A percentile compares a stretch with the other conserved stretches of the same genome.
These are phyloP conservation scores for Curvularia verruculosa DNA, from an alignment of 2,329 filamentous ascomycete species.

Conservation along the genomic window DNA sequence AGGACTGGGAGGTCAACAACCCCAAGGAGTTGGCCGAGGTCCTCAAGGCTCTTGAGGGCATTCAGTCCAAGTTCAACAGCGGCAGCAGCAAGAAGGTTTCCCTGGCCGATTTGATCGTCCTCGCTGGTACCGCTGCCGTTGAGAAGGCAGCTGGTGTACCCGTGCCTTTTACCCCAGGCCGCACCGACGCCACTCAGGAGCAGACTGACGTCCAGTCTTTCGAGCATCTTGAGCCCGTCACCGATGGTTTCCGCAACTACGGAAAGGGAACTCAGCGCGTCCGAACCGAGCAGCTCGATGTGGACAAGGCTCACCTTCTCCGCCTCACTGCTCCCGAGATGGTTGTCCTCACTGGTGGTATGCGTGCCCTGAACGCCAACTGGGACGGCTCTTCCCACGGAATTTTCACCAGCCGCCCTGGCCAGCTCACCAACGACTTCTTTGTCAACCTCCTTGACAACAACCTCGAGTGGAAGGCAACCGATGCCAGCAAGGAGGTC, in stretches of 20 bases:
- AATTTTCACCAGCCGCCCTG: constrained; percentile 71
- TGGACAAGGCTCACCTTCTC: constrained; percentile 74
- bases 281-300: constrained; percentile 70
- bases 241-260: constrained; percentile 84
- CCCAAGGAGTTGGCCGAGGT: constrained; percentile 68
- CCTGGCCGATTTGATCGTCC: constrained; percentile 77
- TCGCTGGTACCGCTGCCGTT: constrained; percentile 72
- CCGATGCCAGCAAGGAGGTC: constrained; percentile 57
- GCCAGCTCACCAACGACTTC: constrained; percentile 78
- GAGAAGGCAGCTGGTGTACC: constrained; percentile 71
- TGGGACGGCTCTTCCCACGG: constrained; percentile 71
- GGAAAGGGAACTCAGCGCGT: constrained; percentile 67
- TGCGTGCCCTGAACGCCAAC: constrained; percentile 73
- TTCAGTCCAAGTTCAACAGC: constrained; percentile 71
- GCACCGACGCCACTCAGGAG: constrained; percentile 72
- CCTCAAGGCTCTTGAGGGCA: constrained; percentile 64
- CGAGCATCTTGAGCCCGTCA: constrained; percentile 68
- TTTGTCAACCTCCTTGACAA: constrained; percentile 79
- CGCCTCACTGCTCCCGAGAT: constrained; percentile 73
- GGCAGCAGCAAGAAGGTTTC: constrained; percentile 75
- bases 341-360: constrained; percentile 72
- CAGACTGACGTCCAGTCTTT: constrained; percentile 72
- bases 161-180: constrained; percentile 76
- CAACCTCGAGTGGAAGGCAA: constrained; percentile 67
- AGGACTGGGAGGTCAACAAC: constrained; percentile 77